phyloP scores from a whole-genome alignment of 2,329 filamentous ascomycete species.

The Colletotrichum sp. region DNA sequence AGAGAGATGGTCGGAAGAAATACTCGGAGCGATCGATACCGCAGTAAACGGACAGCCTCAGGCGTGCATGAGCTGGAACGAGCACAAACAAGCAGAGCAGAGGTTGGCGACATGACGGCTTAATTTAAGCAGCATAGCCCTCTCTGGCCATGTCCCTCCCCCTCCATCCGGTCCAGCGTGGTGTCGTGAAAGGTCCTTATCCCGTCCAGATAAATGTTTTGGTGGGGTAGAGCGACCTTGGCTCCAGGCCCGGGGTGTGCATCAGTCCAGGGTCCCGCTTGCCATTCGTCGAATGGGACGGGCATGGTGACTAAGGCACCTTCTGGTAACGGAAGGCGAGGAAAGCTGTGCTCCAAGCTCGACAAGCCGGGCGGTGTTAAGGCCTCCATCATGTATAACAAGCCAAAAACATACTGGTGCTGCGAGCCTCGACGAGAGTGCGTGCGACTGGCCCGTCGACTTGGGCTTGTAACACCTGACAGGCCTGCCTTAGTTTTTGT shows the following conservation, averaged over 20 bases:
- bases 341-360: neutral
- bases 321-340: neutral
- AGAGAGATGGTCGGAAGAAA: neutral
- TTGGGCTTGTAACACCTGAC: conserved; percentile 9
- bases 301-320: neutral
- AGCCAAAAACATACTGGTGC: conserved; percentile 9
- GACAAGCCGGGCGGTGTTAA: neutral
- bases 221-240: neutral
- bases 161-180: neutral
- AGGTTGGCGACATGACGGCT: neutral
- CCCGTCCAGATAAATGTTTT: neutral
- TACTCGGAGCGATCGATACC: neutral
- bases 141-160: neutral
- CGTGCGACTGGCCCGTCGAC: neutral
- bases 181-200: neutral
- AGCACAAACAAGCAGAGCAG: neutral
- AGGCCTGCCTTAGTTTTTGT: conserved; percentile 4
- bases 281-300: neutral
- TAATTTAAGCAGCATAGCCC: neutral
- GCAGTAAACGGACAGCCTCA: neutral
- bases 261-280: neutral
- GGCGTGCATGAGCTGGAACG: neutral
- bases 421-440: neutral
- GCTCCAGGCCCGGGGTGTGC: neutral
- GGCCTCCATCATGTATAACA: neutral